phyloP scores from a whole-genome alignment of 768 basidiomycete genomes.

The Tremella fuciformis region DNA sequence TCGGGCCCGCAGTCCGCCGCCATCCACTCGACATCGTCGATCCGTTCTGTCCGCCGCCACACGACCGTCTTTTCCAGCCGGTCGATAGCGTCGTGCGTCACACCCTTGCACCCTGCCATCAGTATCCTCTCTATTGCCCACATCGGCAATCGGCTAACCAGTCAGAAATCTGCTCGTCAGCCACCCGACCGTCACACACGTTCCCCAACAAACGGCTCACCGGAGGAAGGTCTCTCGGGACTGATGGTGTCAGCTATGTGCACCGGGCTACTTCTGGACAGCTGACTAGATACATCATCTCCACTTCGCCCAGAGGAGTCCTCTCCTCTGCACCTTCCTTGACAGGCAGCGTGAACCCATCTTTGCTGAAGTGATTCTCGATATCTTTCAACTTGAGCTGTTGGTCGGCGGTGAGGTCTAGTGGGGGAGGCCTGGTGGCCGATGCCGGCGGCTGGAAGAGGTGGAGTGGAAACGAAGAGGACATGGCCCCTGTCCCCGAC shows the following conservation, averaged over 20 bases:
- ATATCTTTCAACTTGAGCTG: conserved; percentile 18
- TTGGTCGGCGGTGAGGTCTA: conserved; percentile 13
- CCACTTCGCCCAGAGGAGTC: conserved; percentile 29
- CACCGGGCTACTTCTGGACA: neutral
- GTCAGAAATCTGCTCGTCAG: conserved; percentile 32
- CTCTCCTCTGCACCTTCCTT: conserved; percentile 21
- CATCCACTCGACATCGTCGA: conserved; percentile 43
- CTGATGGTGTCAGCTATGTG: conserved; percentile 14
- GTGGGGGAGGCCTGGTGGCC: neutral
- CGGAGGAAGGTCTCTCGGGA: conserved; percentile 40
- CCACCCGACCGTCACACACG: neutral
- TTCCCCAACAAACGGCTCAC: conserved; percentile 16
- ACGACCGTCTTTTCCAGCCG: conserved; percentile 37
- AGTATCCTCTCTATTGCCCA: neutral
- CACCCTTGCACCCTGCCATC: conserved; percentile 36
- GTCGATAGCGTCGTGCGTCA: conserved; percentile 31
- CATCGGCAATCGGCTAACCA: conserved; percentile 17
- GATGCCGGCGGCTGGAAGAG: neutral
- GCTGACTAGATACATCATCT: conserved; percentile 50
- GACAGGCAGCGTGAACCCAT: conserved; percentile 28
- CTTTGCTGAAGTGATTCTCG: conserved; percentile 28
- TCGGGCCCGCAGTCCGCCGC: conserved; percentile 32
- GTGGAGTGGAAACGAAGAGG: neutral
- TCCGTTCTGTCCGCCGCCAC: conserved; percentile 41
- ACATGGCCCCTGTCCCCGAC: no score